These are phyloP conservation scores for Hypoxylon sp. DNA, from an alignment of 2,329 filamentous ascomycete genomes.

Conservation along the genomic window DNA sequence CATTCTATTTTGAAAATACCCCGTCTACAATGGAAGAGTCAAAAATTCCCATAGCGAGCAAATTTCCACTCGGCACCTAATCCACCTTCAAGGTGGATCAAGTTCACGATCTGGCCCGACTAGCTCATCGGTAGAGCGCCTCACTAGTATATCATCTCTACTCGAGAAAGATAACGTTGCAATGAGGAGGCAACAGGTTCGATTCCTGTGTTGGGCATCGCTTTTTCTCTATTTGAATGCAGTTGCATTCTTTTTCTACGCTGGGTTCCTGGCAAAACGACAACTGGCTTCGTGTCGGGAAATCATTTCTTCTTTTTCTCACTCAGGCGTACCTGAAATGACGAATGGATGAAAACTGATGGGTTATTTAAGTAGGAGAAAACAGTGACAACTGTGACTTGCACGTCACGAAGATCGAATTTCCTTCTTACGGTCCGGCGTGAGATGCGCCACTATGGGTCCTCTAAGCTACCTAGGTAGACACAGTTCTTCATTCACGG, in stretches of 20 bases:
- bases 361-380: no score
- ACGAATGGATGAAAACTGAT: no score
- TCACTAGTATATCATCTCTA: constrained; percentile 29
- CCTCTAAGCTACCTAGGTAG: neutral
- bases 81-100: constrained; percentile 3
- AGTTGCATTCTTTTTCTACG: neutral
- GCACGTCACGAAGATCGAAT: neutral
- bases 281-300: neutral
- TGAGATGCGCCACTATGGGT: neutral
- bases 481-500: neutral
- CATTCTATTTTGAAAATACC: no score
- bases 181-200: constrained; percentile 40
- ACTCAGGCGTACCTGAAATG: neutral
- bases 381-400: no score
- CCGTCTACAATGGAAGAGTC: no score
- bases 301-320: neutral
- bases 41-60: neutral
- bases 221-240: constrained; percentile 6
- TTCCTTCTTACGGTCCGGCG: no score
- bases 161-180: neutral
- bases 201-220: constrained; percentile 36
- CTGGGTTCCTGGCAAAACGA: neutral
- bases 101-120: constrained; percentile 25
- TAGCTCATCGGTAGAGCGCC: constrained; percentile 42
- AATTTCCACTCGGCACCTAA: constrained; percentile 2